Percentiles rank a stretch among this genome's conserved stretches.
These are phyloP conservation scores for Penicillium sp. DNA, from an alignment of 2,329 filamentous ascomycete genomes.

Conservation along the genomic window DNA sequence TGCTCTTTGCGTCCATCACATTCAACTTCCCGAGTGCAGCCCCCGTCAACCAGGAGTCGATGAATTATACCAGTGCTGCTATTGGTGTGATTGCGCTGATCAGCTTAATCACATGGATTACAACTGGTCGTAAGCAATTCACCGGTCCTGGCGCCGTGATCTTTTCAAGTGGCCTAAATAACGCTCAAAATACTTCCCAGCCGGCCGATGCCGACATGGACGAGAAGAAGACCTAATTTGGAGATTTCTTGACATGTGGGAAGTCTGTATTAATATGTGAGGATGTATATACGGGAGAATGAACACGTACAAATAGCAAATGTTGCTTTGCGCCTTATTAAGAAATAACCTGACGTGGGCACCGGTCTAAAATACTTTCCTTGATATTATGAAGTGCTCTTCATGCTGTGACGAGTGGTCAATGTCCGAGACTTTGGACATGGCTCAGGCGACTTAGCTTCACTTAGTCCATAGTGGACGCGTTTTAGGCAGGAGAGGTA, in stretches of 20 bases:
- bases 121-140: constrained; percentile 51
- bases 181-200: background rate
- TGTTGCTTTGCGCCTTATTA: background rate
- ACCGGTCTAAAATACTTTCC: background rate
- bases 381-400: background rate
- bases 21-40: constrained; percentile 55
- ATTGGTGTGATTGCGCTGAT: constrained; percentile 55
- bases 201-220: background rate
- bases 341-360: background rate
- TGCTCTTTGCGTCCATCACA: constrained; percentile 55
- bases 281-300: background rate
- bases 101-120: constrained; percentile 52
- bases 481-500: too few relatives aligned
- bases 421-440: too few relatives aligned
- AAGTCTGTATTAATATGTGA: background rate
- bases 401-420: too few relatives aligned
- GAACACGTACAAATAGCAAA: background rate
- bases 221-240: background rate
- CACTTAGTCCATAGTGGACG: too few relatives aligned
- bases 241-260: background rate
- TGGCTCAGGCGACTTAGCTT: too few relatives aligned
- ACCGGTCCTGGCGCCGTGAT: constrained; percentile 43
- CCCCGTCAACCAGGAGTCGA: constrained; percentile 54
- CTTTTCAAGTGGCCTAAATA: constrained; percentile 13
- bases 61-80: constrained; percentile 60